Evolutionary conservation across 2,329 filamentous ascomycete genomes (phyloP), one percentile per base, ranked within the genome.

Genomic region (Penicillium sp.): DNA sequence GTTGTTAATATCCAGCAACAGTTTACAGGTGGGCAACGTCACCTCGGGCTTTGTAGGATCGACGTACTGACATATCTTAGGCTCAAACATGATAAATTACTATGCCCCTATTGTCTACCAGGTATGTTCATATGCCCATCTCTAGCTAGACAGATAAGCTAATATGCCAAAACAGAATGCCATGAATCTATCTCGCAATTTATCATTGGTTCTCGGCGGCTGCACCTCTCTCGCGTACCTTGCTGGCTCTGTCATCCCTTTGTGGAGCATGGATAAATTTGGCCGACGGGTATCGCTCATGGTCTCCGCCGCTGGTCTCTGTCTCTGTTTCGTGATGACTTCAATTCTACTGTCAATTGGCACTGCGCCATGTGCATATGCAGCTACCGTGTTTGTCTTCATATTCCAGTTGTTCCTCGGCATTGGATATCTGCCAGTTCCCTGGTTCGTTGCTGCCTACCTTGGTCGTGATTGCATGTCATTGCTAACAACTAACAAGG

Each of bases 201-300:
- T 80, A 31, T 75, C 77, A 29, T 64, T 80, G 34, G 71, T 81
- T 5, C 65, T 81, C 1, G 77, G 75, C 21, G 77, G 78, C 3
- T 69, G 64, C 45, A 68, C 65, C 28, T 66, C 66, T 21, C 63
- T 64, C 41, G 69, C 65, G 0, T 75, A 72, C 47, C 58, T 74
- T 8, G 62, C 70, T 13, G 70, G 69, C 7, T 70, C 67, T 0
- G 60, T 66, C 2, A 72, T 73, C 45, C 70, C 72, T 0, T 58
- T 74, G 3, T 66, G 69, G 42, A 59, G 71, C 7, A 67, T 73
- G 61, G 72, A 74, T 49, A 59, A 66, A 1, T 69, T 72, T 29
- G 72, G 72, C 2, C 67, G 72, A 4, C 66, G 72, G 0, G 58
- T 63, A 1, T 62, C 73, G 8, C 61, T 75, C 17, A 72, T 74